Percentiles rank a stretch among this genome's conserved stretches.
Evolutionary conservation across 179 eudicot genomes (phyloP).

Genomic region (Dionaea muscipula): DNA sequence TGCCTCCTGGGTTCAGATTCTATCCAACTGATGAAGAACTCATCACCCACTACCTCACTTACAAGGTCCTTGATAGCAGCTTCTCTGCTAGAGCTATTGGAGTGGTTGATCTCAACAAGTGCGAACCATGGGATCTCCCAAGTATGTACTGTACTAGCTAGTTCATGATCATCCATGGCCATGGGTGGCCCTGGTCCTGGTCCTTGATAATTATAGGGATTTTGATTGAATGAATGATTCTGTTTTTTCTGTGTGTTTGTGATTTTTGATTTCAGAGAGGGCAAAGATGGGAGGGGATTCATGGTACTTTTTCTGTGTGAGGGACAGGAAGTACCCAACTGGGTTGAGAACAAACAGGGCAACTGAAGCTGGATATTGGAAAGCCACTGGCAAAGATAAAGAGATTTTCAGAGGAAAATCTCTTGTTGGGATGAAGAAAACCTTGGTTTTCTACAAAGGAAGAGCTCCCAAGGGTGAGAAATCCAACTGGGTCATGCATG

Average conservation of each 20-base stretch:
- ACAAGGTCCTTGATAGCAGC: too few species aligned
- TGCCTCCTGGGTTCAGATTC: too few species aligned
- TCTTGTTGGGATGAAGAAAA: constrained; percentile 88
- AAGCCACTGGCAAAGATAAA: constrained; percentile 87
- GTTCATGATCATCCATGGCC: too few species aligned
- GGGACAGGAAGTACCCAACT: constrained; percentile 90
- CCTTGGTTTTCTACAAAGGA: constrained; percentile 74
- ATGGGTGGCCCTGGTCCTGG: too few species aligned
- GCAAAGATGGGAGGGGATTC: constrained; percentile 93
- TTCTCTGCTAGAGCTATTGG: constrained; percentile 37
- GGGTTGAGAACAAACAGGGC: constrained; percentile 91
- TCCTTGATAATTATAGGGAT: too few species aligned
- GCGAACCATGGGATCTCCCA: constrained; percentile 43
- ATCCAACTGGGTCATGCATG: constrained; percentile 88
- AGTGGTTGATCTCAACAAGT: constrained; percentile 41
- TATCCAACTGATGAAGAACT: too few species aligned
- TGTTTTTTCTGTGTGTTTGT: neutral
- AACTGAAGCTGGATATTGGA: constrained; percentile 81
- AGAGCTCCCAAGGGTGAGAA: constrained; percentile 90
- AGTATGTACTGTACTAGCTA: constrained; percentile 15
- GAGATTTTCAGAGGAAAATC: constrained; percentile 53
- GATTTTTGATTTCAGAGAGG: constrained; percentile 26
- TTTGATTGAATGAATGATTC: too few species aligned
- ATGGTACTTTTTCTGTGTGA: constrained; percentile 82
- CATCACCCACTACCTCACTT: too few species aligned